Base-by-base conservation (phyloP, 306 rosid species). In the Quercus ilex region DNA sequence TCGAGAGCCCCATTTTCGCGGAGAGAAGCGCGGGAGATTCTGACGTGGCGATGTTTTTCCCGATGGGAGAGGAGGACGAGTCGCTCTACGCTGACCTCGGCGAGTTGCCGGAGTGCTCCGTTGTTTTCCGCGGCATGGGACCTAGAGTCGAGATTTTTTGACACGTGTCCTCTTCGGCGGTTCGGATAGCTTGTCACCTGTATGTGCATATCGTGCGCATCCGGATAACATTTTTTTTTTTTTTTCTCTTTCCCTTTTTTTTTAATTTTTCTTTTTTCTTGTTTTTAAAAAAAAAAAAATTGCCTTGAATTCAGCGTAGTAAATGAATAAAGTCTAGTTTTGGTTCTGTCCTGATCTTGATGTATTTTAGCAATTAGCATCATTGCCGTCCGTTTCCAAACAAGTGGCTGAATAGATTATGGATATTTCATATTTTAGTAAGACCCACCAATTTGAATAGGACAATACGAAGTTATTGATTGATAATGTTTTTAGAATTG, bases 31-130 rank as follows among this genome's bases (percentile, higher is more conserved):
- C 73, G 17, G 83, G 43, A 43, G 80, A 77, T 2, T 79, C 53
- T 46, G 90, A 85, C 76, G 75, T 80, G 83, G 90, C 82, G 4
- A 72, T 86, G 83, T 60, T 90, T 25, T 49, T 95, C 73, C 98
- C 98, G 1, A 90, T 95, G 99, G 69, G 89, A 38, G 98, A 89
- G 64, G 98, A 95, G 84, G 99, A 95, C 51, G 99, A 91, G 72
- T 87, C 87, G 17, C 87, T 95, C 0, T 95, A 87, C 41, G 99
- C 98, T 4, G 99, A 95, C 69, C 93, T 95, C 4, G 99, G 91
- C 1, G 99, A 95, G 87, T 71, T 95, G 76, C 99, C 99, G 69
- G 99, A 93, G 85, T 92, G 93, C 74, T 87, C 95, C 0, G 26
- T 86, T 0, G 97, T 94, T 41, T 92, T 94, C 83, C 89, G 74